phyloP scores from a whole-genome alignment of 352 stramenopile species.

The Pythium monospermum region DNA sequence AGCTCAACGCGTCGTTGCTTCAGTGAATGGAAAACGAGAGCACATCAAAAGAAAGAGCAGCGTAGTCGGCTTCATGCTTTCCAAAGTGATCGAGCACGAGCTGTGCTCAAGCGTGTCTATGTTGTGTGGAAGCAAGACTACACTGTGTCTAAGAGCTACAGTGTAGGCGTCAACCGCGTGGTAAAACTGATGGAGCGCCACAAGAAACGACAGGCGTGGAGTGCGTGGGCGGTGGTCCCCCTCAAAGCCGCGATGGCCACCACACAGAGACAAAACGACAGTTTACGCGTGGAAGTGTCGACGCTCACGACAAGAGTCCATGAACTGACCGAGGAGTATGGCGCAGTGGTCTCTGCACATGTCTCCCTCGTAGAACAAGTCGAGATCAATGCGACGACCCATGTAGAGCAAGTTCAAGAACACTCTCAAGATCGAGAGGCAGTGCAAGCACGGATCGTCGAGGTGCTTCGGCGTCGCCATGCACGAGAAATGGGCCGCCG shows the following conservation, averaged over 20 bases:
- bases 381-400: background rate
- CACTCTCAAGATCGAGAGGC: background rate
- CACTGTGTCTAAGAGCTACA: no score
- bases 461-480: background rate
- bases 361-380: background rate
- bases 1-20: slow-evolving; percentile 14
- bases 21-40: background rate
- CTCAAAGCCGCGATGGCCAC: background rate
- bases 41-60: background rate
- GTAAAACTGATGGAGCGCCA: background rate
- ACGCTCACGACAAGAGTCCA: background rate
- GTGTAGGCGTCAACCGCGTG: no score
- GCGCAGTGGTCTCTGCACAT: background rate
- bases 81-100: background rate
- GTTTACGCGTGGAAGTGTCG: background rate
- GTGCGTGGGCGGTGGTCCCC: background rate
- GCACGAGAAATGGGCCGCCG: background rate
- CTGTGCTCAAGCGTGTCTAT: background rate
- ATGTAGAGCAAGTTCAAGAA: background rate
- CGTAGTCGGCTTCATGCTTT: background rate
- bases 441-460: background rate
- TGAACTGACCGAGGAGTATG: background rate
- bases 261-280: background rate
- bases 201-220: background rate
- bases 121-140: background rate